Conservation (phyloP, 192 early-diverging fungal species). For the Backusella tarrabulga region DNA sequence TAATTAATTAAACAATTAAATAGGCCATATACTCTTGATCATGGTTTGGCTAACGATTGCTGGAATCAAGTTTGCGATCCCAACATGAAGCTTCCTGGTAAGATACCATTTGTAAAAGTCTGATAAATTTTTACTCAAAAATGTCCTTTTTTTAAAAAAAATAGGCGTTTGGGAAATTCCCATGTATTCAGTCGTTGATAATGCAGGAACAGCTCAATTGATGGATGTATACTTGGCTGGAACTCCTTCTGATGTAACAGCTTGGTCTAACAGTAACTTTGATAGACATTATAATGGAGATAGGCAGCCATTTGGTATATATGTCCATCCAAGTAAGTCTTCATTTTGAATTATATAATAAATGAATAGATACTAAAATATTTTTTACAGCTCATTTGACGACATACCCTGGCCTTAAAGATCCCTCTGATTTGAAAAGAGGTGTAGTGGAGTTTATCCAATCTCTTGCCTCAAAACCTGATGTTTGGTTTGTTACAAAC, state of each 20-base stretch:
- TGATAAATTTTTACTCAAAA: not conserved
- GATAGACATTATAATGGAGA: conserved; percentile 51
- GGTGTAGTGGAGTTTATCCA: conserved; percentile 51
- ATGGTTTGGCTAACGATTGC: conserved; percentile 61
- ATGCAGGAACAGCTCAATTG: conserved; percentile 34
- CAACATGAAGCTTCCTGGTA: conserved; percentile 39
- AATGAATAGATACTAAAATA: not conserved
- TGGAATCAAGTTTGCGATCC: conserved; percentile 51
- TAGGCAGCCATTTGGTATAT: conserved; percentile 53
- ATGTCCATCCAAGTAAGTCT: conserved; percentile 41
- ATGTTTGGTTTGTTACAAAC: conserved; percentile 75
- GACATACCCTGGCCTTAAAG: conserved; percentile 28
- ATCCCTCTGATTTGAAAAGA: conserved; percentile 18
- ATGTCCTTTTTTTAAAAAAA: not conserved
- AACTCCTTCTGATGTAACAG: conserved; percentile 33
- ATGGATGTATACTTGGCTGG: conserved; percentile 56
- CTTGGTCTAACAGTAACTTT: conserved; percentile 56
- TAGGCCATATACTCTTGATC: conserved; percentile 66
- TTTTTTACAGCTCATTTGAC: conserved; percentile 38
- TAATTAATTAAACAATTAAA: not conserved
- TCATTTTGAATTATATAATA: not conserved
- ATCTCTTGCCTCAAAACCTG: conserved; percentile 47
- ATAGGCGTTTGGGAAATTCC: conserved; percentile 65
- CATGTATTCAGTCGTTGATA: conserved; percentile 55
- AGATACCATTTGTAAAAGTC: not conserved